Conservation (phyloP, 2,329 filamentous ascomycete species). For the Apiospora aurea region DNA sequence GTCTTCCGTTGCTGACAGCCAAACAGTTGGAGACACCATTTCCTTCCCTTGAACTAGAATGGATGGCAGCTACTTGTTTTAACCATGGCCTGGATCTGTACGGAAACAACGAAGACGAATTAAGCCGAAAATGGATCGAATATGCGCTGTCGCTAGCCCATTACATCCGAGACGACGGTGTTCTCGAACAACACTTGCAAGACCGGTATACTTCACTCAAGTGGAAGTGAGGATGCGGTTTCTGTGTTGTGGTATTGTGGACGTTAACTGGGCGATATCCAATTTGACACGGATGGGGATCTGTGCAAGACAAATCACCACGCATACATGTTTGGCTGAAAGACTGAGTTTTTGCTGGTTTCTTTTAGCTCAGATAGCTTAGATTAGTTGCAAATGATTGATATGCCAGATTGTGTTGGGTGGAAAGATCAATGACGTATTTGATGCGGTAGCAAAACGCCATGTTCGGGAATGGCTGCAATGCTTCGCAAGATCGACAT, state of each 20-base stretch:
- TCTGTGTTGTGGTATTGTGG: background rate
- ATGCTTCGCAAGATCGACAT: too few relatives aligned
- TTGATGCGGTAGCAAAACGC: too few relatives aligned
- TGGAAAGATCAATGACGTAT: too few relatives aligned
- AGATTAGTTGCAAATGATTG: background rate
- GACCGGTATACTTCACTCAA: constrained; percentile 52
- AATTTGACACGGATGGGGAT: background rate
- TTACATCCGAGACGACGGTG: constrained; percentile 61
- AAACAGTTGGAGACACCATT: constrained; percentile 56
- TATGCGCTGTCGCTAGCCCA: constrained; percentile 68
- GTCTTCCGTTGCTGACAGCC: constrained; percentile 23
- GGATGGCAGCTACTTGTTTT: constrained; percentile 74
- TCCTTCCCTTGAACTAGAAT: constrained; percentile 74
- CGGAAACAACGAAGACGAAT: constrained; percentile 58
- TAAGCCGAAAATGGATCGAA: constrained; percentile 67
- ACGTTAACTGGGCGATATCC: background rate
- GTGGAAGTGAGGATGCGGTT: constrained; percentile 30
- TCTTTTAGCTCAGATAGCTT: background rate
- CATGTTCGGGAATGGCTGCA: too few relatives aligned
- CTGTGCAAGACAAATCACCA: background rate
- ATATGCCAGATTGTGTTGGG: background rate
- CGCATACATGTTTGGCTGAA: background rate
- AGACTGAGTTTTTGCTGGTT: background rate
- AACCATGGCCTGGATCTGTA: constrained; percentile 76
- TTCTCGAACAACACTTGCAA: constrained; percentile 52